These are phyloP conservation scores for Cyberlindnera maclurae DNA, from an alignment of 805 yeast species.

Conservation along the genomic window DNA sequence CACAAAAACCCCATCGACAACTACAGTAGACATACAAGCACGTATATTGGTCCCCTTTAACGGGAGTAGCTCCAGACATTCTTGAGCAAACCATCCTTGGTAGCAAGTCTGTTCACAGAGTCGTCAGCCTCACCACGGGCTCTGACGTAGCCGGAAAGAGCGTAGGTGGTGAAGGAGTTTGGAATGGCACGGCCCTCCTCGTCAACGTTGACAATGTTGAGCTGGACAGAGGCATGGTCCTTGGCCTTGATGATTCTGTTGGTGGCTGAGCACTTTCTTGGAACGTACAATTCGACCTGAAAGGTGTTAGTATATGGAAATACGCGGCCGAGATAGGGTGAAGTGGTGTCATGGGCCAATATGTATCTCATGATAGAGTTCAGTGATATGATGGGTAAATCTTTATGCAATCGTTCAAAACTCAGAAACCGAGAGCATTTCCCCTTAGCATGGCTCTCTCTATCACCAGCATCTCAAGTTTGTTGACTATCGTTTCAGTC, in stretches of 20 bases:
- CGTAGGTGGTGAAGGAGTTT: constrained; percentile 89
- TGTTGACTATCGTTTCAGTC: no score
- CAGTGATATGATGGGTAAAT: no score
- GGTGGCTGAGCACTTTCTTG: constrained; percentile 99
- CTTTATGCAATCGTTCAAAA: no score
- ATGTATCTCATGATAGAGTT: no score
- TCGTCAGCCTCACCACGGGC: constrained; percentile 99
- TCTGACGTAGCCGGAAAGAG: constrained; percentile 95
- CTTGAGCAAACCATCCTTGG: constrained; percentile 95
- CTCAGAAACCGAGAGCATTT: no score
- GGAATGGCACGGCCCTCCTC: constrained; percentile 92
- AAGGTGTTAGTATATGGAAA: constrained; percentile 12
- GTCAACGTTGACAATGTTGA: constrained; percentile 97
- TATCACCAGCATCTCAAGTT: no score
- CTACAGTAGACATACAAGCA: not conserved
- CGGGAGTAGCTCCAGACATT: constrained; percentile 95
- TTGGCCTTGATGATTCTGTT: constrained; percentile 99
- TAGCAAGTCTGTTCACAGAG: constrained; percentile 98
- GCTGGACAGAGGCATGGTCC: constrained; percentile 99
- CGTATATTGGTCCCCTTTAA: constrained; percentile 33
- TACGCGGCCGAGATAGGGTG: no score
- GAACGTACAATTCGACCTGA: constrained; percentile 98
- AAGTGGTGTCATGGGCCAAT: no score
- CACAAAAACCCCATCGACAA: no score
- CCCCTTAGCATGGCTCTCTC: no score